Conservation (phyloP, 1,284 basidiomycete genomes). For the Boletellus dicymbophilus region DNA sequence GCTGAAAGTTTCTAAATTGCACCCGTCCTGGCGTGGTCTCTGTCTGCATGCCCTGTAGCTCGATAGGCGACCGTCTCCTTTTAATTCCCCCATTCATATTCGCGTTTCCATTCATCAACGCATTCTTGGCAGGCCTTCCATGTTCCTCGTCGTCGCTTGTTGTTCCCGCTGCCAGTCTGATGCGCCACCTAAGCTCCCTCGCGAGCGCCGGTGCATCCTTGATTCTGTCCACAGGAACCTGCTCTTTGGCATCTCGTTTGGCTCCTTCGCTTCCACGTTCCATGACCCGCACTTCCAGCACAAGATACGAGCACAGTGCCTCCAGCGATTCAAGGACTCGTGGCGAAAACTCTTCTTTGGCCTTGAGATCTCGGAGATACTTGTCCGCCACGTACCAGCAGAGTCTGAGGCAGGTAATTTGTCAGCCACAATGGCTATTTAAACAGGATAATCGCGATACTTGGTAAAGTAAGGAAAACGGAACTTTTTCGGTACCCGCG, state of each 20-base stretch:
- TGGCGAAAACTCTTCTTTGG: constrained; percentile 54
- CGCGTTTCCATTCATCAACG: constrained; percentile 28
- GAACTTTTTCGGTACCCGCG: constrained; percentile 94
- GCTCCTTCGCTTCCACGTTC: constrained; percentile 63
- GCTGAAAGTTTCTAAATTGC: constrained; percentile 67
- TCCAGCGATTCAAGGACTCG: constrained; percentile 75
- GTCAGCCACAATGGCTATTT: constrained; percentile 2
- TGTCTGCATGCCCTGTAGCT: constrained; percentile 24
- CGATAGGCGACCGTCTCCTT: constrained; percentile 50
- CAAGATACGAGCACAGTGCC: constrained; percentile 74
- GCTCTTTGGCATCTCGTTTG: constrained; percentile 75
- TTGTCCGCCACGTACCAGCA: constrained; percentile 91
- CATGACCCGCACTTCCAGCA: constrained; percentile 72
- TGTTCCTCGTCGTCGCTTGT: constrained; percentile 68
- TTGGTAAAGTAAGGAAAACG: constrained; percentile 86
- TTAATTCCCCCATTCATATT: constrained; percentile 43
- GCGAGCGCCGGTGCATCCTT: constrained; percentile 79
- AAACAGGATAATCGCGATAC: constrained; percentile 41
- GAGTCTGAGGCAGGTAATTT: constrained; percentile 49
- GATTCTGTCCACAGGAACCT: constrained; percentile 78
- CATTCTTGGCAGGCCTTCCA: constrained; percentile 31
- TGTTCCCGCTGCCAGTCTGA: constrained; percentile 63
- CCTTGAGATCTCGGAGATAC: constrained; percentile 71
- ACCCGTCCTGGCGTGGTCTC: constrained; percentile 19
- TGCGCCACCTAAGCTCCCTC: constrained; percentile 81